Conservation (phyloP, 768 basidiomycete species). For the Myochromella boudieri region DNA sequence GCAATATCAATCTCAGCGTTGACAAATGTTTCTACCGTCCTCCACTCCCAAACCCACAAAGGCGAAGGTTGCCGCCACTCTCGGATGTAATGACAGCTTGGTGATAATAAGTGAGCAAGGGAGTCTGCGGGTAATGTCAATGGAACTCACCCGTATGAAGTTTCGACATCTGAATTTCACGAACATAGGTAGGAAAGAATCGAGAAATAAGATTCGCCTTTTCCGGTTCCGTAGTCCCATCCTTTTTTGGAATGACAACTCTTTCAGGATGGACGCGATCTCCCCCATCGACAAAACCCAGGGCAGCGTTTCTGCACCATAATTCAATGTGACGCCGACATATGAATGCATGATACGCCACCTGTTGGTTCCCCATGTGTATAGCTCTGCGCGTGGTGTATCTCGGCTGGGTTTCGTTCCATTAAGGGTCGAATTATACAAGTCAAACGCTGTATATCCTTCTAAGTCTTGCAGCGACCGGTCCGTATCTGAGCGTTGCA, state of each 20-base stretch:
- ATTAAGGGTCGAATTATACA: conserved; percentile 88
- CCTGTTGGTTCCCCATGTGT: conserved; percentile 88
- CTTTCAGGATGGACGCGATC: conserved; percentile 82
- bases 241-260: conserved; percentile 50
- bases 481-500: conserved; percentile 76
- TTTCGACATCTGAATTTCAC: conserved; percentile 77
- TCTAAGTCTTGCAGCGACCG: conserved; percentile 75
- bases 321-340: neutral
- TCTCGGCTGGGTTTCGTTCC: conserved; percentile 58
- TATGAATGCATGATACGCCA: conserved; percentile 20
- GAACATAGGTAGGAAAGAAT: conserved; percentile 64
- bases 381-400: conserved; percentile 56
- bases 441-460: conserved; percentile 88
- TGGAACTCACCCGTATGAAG: conserved; percentile 75
- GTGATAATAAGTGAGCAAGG: conserved; percentile 12
- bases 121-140: neutral
- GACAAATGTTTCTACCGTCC: conserved; percentile 58
- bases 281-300: conserved; percentile 80
- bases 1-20: neutral
- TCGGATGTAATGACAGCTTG: conserved; percentile 70
- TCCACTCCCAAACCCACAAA: conserved; percentile 89
- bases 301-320: conserved; percentile 68
- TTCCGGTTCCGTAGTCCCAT: conserved; percentile 24
- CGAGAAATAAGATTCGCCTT: conserved; percentile 37
- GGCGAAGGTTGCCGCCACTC: conserved; percentile 63